These are phyloP conservation scores for Syncephalastrum contaminatum DNA, from an alignment of 371 early-diverging fungal species.

Conservation along the genomic window DNA sequence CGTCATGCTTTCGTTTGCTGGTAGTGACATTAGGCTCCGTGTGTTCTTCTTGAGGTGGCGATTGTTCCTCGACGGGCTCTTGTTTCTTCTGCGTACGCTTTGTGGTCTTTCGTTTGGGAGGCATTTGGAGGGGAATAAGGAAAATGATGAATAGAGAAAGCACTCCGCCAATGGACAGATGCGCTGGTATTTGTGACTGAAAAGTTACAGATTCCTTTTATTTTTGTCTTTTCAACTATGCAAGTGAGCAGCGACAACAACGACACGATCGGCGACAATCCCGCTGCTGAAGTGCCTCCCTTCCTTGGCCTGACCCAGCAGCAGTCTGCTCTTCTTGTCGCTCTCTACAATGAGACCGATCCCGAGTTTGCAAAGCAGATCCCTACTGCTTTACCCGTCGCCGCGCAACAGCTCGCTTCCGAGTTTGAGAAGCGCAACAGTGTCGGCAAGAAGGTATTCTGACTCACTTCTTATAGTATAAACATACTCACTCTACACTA, in stretches of 20 bases:
- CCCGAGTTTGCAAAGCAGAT: conserved; percentile 56
- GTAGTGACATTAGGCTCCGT: neutral
- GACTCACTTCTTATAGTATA: neutral
- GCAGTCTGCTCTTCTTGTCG: conserved; percentile 54
- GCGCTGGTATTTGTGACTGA: too few species aligned
- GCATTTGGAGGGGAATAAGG: too few species aligned
- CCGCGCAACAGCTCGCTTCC: conserved; percentile 50
- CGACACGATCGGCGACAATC: conserved; percentile 1
- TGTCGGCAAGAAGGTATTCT: conserved; percentile 48
- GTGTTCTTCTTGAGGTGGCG: conserved; percentile 1
- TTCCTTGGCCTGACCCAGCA: conserved; percentile 57
- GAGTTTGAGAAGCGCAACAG: conserved; percentile 60
- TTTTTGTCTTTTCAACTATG: too few species aligned
- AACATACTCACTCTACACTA: too few species aligned
- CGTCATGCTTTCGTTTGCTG: too few species aligned
- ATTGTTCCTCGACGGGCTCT: neutral
- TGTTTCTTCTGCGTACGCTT: neutral
- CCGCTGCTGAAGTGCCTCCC: conserved; percentile 38
- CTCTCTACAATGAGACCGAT: conserved; percentile 60
- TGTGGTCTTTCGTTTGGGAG: conserved; percentile 2
- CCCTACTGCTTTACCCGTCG: conserved; percentile 57
- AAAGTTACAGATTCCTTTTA: too few species aligned
- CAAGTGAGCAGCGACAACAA: too few species aligned
- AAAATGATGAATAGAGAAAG: too few species aligned
- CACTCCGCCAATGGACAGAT: too few species aligned